Percentiles rank a stretch among this genome's conserved stretches.
Evolutionary conservation across 805 yeast genomes (phyloP).

Genomic region (Metschnikowia gruessii): DNA sequence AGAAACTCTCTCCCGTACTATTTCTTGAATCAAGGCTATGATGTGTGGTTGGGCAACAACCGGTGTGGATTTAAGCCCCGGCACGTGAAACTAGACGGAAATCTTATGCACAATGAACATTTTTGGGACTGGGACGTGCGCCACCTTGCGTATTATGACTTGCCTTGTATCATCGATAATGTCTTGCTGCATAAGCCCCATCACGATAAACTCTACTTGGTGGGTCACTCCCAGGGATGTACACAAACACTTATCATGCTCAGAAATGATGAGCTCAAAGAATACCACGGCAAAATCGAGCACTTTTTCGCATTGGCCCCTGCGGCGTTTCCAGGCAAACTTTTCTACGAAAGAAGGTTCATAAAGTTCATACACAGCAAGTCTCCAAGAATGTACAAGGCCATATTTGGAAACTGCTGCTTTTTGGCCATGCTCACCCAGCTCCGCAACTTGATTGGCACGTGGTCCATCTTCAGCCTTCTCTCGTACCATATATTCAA

Average conservation of each 20-base stretch:
- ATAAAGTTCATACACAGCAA: constrained; percentile 59
- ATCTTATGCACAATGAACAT: constrained; percentile 39
- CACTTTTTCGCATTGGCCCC: constrained; percentile 82
- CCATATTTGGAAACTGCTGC: constrained; percentile 71
- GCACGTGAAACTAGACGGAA: constrained; percentile 43
- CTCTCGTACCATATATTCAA: constrained; percentile 81
- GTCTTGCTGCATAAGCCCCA: constrained; percentile 46
- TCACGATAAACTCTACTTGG: constrained; percentile 51
- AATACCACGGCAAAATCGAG: constrained; percentile 53
- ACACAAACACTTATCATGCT: constrained; percentile 77
- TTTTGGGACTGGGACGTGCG: constrained; percentile 94
- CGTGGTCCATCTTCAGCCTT: constrained; percentile 50
- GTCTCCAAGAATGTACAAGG: constrained; percentile 42
- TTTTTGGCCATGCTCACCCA: constrained; percentile 74
- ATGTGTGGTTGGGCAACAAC: constrained; percentile 90
- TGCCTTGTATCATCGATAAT: constrained; percentile 67
- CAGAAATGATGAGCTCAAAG: constrained; percentile 35
- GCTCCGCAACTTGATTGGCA: constrained; percentile 45
- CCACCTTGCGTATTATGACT: constrained; percentile 78
- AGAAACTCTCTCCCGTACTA: constrained; percentile 67
- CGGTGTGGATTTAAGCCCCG: constrained; percentile 79
- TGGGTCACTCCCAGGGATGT: constrained; percentile 93
- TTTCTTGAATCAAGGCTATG: constrained; percentile 57
- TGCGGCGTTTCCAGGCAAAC: constrained; percentile 82
- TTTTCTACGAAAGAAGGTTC: constrained; percentile 61